Evolutionary conservation across 2,329 filamentous ascomycete genomes (phyloP), one percentile per base, ranked within the genome.

Genomic region (Pestalotiopsis sp.): DNA sequence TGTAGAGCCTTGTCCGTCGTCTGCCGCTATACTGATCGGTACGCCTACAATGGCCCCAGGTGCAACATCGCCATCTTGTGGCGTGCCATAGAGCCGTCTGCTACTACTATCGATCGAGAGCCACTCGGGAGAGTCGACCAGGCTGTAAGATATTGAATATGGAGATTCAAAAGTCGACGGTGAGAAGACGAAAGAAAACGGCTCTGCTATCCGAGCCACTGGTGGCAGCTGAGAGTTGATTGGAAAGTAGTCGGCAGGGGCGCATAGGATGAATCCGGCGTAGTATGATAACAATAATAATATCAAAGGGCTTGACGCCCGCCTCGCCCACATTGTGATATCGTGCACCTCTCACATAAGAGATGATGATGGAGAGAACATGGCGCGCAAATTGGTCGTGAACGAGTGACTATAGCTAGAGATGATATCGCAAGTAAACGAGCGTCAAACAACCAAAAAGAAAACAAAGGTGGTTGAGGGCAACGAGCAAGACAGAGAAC

Each of bases 171-270:
- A 97, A 0, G 94, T 97, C 52, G 89, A 89, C 17, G 84, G 79
- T 10, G 92, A 91, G 74, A 97, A 92, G 38, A 87, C 83, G 75
- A 94, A 94, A 10, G 83, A 86, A 78, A 93, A 96, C 2, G 85
- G 83, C 73, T 90, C 76, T 55, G 86, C 87, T 68, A 92, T 83
- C 71, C 92, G 87, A 22, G 93, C 94, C 65, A 94, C 91, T 3
- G 91, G 91, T 39, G 94, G 94, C 1, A 97, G 86, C 78, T 97
- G 94, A 2, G 92, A 90, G 79, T 96, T 97, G 78, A 97, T 85
- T 0, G 94, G 94, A 73, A 94, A 95, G 60, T 83, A 81, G 61
- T 84, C 75, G 26, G 77, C 74, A 11, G 86, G 86, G 20, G 78
- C 74, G 65, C 81, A 77, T 48, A 68, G 71, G n/a, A 76, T 77